Base-by-base conservation (phyloP, 179 eudicot genomes). In the Nepenthes alata region DNA sequence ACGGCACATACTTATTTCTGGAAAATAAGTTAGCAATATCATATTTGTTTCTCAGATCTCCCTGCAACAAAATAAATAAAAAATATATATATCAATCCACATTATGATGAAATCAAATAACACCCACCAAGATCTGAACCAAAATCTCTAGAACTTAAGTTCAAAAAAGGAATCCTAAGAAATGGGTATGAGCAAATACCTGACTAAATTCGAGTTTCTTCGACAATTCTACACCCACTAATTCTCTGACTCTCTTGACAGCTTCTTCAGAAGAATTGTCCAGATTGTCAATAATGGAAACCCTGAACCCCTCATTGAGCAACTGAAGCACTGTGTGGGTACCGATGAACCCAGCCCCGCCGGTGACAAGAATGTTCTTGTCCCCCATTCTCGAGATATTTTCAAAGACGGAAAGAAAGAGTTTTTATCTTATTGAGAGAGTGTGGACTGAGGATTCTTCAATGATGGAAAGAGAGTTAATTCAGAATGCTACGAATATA, bases 331-430 rank as follows among this genome's bases (percentile, higher is more conserved):
- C 89, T 34, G 91, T 85, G 75, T 91, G 98, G 6, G 91, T 79
- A 12, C 98, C 96, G 13, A 91, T 80, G 72, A 80, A 91, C 0
- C 96, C 96, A 0, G 98, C 96, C 5, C 96, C 98, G 11, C 98
- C 98, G 0, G 98, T 91, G 3, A 91, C 98, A 15, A 91, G 72
- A 58, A 91, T 80, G 67, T 70, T 78, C 63, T 62, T 72, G 11
- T 62, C 66, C 44, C 67, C 72, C 58, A 35, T 55, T 35, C 10
- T 55, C n/a, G 37, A 25, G 25, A 25, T 25, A 25, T 25, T 25
- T 0, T 25, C 25, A 25, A 0, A 25, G 25, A 25, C 25, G 25
- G 25, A 25, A 25, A 25, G 25, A 25, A 25, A 25, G 25, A 25
- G 25, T 25, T 25, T 25, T 25, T 0, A 0, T 25, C 25, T 25